Evolutionary conservation across 306 rosid species (phyloP), one percentile per base, ranked within the genome.

Genomic region (Amphicarpaea edgeworthii): DNA sequence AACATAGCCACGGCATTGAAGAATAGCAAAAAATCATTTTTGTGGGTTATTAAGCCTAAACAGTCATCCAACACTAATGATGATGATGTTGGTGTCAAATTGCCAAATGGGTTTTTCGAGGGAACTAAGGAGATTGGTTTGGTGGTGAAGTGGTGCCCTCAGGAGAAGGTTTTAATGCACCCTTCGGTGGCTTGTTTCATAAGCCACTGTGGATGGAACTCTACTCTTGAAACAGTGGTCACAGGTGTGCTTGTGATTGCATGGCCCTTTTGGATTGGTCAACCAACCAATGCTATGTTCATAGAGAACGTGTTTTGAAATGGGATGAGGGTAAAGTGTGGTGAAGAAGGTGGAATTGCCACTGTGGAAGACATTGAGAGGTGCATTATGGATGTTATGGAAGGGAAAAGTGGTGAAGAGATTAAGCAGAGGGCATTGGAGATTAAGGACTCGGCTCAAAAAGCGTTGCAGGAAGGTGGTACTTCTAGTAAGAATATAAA

Each of bases 141-240:
- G 34, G 78, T 86, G 40, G 90, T 88, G 24, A 77, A 63, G 2
- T 90, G 93, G 96, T 86, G 96, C 53, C 40, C 79, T 0, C 96
- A 90, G 46, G 90, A 85, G 80, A 89, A 82, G 20, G 93, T 89
- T 30, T 55, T 89, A 0, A 83, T 77, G 85, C 93, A 90, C 82
- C 58, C 73, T 11, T 79, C 96, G 0, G 78, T 90, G 47, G 96
- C 80, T 23, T 83, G 93, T 24, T 88, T 90, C 15, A 1, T 90
- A 63, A 88, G 87, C n/a, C 92, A 88, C 0, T 77, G 89, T n/a
- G 96, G 96, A 2, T 90, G 96, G 92, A 90, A 83, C 78, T 90
- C 96, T 0, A 74, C 77, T 23, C 82, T 88, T 0, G 92, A 90
- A 76, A 79, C 88, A 0, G 23, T 88, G 54, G 83, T 71, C 0